These are phyloP conservation scores for Shiraia bambusicola DNA, from an alignment of 2,329 filamentous ascomycete genomes.

Conservation along the genomic window DNA sequence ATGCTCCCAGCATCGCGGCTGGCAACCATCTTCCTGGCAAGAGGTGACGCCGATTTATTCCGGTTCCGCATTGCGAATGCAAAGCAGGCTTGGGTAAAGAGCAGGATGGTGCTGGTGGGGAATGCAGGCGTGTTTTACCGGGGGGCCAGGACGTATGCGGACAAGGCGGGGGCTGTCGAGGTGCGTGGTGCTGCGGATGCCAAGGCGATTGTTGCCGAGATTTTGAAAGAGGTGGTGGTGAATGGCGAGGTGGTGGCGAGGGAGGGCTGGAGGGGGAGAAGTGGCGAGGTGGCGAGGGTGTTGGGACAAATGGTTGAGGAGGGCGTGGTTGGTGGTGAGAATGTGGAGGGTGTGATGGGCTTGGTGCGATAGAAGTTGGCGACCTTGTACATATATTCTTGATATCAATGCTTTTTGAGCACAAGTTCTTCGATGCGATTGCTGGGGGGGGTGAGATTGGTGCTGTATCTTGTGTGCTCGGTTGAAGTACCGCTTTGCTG, in stretches of 20 bases:
- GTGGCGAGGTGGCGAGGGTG: constrained; percentile 47
- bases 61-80: constrained; percentile 36
- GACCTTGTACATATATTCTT: neutral
- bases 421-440: no score
- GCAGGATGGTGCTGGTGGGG: constrained; percentile 35
- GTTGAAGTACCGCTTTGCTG: no score
- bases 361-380: constrained; percentile 1
- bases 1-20: constrained; percentile 27
- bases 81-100: constrained; percentile 36
- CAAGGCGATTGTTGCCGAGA: constrained; percentile 53
- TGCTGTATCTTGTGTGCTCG: no score
- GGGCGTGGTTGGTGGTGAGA: constrained; percentile 45
- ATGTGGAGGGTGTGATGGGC: constrained; percentile 23
- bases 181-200: constrained; percentile 49
- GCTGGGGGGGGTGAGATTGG: no score
- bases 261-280: constrained; percentile 43
- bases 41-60: constrained; percentile 38
- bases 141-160: constrained; percentile 36
- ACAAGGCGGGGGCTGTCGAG: constrained; percentile 33
- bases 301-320: constrained; percentile 57
- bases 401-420: no score
- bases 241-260: constrained; percentile 38
- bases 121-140: constrained; percentile 45
- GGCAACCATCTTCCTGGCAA: constrained; percentile 35
- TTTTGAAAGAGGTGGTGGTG: constrained; percentile 47